phyloP scores from a whole-genome alignment of 768 basidiomycete genomes.

The Podaxis carcinomalis region DNA sequence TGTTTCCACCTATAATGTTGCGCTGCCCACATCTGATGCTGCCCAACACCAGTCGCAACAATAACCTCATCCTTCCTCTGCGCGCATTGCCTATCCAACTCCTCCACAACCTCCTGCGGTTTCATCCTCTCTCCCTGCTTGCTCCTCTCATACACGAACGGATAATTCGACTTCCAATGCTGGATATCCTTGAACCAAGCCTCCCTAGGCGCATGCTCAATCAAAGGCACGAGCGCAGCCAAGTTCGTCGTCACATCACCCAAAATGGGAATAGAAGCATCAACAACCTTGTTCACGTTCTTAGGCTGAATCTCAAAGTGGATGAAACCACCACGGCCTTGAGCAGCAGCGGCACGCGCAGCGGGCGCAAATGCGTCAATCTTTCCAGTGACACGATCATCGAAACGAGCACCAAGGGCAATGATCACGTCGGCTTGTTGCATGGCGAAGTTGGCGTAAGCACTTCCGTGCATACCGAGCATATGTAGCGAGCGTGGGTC shows the following conservation, averaged over 20 bases:
- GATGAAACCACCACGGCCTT: slow-evolving; percentile 93
- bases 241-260: slow-evolving; percentile 91
- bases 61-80: slow-evolving; percentile 84
- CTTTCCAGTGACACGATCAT: slow-evolving; percentile 96
- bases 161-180: slow-evolving; percentile 82
- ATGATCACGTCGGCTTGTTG: slow-evolving; percentile 98
- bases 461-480: slow-evolving; percentile 98
- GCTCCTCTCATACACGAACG: slow-evolving; percentile 81
- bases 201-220: slow-evolving; percentile 56
- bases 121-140: slow-evolving; percentile 70
- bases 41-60: slow-evolving; percentile 92
- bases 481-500: slow-evolving; percentile 87
- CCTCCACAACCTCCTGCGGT: slow-evolving; percentile 95
- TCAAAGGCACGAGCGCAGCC: slow-evolving; percentile 74
- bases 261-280: slow-evolving; percentile 89
- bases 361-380: slow-evolving; percentile 87
- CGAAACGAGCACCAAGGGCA: slow-evolving; percentile 93
- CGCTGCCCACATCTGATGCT: slow-evolving; percentile 99
- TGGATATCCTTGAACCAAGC: slow-evolving; percentile 85
- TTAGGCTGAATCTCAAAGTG: slow-evolving; percentile 99
- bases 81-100: slow-evolving; percentile 77
- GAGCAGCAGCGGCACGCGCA: slow-evolving; percentile 77
- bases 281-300: slow-evolving; percentile 98
- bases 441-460: slow-evolving; percentile 97
- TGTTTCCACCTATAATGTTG: slow-evolving; percentile 90